Conservation (phyloP, 1,284 basidiomycete species). For the Cutaneotrichosporon arboriforme region DNA sequence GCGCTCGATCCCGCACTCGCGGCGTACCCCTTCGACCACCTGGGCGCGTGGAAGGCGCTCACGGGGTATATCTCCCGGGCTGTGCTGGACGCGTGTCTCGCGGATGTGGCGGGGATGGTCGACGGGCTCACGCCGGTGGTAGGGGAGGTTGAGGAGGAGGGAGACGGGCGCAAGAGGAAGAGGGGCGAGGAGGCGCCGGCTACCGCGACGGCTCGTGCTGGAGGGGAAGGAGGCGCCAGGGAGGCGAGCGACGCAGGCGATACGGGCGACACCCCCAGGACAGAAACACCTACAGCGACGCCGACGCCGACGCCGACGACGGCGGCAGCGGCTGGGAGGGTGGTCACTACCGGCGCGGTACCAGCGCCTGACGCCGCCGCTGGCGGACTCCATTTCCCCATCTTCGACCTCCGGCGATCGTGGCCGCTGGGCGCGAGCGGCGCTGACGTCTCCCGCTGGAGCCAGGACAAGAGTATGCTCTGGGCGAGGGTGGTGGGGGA, state of each 20-base stretch:
- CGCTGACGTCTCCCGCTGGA: slow-evolving; percentile 45
- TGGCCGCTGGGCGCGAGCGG: slow-evolving; percentile 48
- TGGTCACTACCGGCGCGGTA: no score
- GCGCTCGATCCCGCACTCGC: slow-evolving; percentile 46
- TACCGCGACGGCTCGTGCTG: no score
- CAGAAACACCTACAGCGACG: not conserved
- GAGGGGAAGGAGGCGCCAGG: not conserved
- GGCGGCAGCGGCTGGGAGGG: not conserved
- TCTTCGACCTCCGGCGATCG: slow-evolving; percentile 46
- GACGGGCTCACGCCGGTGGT: slow-evolving; percentile 37
- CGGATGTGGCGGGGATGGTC: slow-evolving; percentile 21
- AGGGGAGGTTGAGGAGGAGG: slow-evolving; percentile 26
- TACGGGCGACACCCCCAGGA: no score
- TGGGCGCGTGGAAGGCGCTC: slow-evolving; percentile 39
- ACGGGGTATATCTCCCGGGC: slow-evolving; percentile 26
- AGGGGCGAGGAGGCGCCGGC: not conserved
- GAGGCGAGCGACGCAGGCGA: not conserved
- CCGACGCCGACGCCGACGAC: not conserved
- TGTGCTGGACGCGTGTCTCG: slow-evolving; percentile 37
- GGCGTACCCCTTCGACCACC: slow-evolving; percentile 44
- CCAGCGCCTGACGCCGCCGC: not conserved
- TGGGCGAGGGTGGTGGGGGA: slow-evolving; percentile 34
- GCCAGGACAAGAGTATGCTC: slow-evolving; percentile 49
- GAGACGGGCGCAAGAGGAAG: not conserved
- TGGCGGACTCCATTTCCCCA: slow-evolving; percentile 25